Percentiles rank a stretch among this genome's conserved stretches.
Evolutionary conservation across 768 basidiomycete species (phyloP).

Genomic region (Rhizopogon vinicolor): DNA sequence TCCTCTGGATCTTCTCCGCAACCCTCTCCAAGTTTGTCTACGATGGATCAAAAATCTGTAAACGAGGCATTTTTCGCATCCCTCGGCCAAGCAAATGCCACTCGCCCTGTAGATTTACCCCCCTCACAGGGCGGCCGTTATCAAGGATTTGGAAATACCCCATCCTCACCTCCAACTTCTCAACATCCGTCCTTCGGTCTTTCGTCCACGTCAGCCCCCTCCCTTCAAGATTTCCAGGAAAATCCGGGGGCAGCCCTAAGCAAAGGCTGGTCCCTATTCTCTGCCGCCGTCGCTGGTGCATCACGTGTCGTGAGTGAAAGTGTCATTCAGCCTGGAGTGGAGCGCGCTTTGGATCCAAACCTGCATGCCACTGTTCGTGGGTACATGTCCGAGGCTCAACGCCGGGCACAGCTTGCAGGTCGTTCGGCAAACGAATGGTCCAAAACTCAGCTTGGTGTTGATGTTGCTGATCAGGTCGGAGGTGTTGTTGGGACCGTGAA

Average conservation of each 20-base stretch:
- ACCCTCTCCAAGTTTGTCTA: slow-evolving; percentile 38
- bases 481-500: slow-evolving; percentile 63
- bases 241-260: slow-evolving; percentile 81
- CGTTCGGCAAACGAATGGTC: slow-evolving; percentile 73
- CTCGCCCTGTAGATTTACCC: slow-evolving; percentile 71
- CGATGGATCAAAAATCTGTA: slow-evolving; percentile 58
- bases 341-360: slow-evolving; percentile 74
- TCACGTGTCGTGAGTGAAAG: slow-evolving; percentile 75
- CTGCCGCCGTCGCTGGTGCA: slow-evolving; percentile 77
- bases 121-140: slow-evolving; percentile 95
- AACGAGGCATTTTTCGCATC: slow-evolving; percentile 87
- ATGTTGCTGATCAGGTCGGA: slow-evolving; percentile 75
- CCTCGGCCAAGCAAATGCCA: slow-evolving; percentile 79
- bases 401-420: slow-evolving; percentile 57
- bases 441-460: slow-evolving; percentile 74
- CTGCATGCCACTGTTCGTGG: slow-evolving; percentile 72
- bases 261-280: slow-evolving; percentile 97
- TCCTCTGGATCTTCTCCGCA: slow-evolving; percentile 42
- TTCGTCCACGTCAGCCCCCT: slow-evolving; percentile 78
- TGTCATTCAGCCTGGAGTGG: slow-evolving; percentile 88
- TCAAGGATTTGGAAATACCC: slow-evolving; percentile 87
- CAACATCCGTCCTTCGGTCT: slow-evolving; percentile 66
- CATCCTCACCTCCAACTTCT: slow-evolving; percentile 48
- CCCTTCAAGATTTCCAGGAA: slow-evolving; percentile 76
- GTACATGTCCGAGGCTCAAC: slow-evolving; percentile 67